These are phyloP conservation scores for Pyrenophora seminiperda DNA, from an alignment of 2,329 filamentous ascomycete species.

Conservation along the genomic window DNA sequence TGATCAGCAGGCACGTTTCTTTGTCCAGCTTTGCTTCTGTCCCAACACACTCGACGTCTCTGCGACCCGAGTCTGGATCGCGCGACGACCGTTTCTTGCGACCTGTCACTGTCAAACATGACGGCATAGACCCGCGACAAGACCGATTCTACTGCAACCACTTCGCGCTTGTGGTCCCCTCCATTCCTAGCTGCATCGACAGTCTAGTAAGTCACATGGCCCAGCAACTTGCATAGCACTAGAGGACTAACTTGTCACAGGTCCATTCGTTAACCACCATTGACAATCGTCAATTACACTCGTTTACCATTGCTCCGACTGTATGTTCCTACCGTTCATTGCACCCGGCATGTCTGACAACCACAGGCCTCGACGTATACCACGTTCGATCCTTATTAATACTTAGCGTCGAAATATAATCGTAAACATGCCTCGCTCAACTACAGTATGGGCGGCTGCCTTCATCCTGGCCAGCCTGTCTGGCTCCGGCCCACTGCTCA, in stretches of 20 bases:
- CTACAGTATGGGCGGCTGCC: constrained; percentile 54
- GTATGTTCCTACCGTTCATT: constrained; percentile 27
- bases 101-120: constrained; percentile 39
- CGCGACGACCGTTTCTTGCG: constrained; percentile 28
- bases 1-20: constrained; percentile 16
- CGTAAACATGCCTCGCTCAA: constrained; percentile 52
- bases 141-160: constrained; percentile 31
- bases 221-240: neutral
- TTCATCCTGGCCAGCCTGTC: constrained; percentile 53
- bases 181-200: constrained; percentile 41
- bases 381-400: constrained; percentile 31
- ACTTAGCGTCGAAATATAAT: constrained; percentile 38
- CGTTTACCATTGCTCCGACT: constrained; percentile 54
- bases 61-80: constrained; percentile 25
- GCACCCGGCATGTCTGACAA: constrained; percentile 22
- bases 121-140: constrained; percentile 39
- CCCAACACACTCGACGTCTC: constrained; percentile 21
- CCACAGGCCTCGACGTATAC: constrained; percentile 22
- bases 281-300: constrained; percentile 58
- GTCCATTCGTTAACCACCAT: constrained; percentile 47
- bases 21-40: constrained; percentile 24
- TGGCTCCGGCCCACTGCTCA: constrained; percentile 53
- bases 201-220: constrained; percentile 42
- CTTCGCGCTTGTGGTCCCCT: constrained; percentile 29
- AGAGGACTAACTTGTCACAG: constrained; percentile 27